Evolutionary conservation across 106 monocot genomes (phyloP).

Genomic region (Ottelia alismoides): DNA sequence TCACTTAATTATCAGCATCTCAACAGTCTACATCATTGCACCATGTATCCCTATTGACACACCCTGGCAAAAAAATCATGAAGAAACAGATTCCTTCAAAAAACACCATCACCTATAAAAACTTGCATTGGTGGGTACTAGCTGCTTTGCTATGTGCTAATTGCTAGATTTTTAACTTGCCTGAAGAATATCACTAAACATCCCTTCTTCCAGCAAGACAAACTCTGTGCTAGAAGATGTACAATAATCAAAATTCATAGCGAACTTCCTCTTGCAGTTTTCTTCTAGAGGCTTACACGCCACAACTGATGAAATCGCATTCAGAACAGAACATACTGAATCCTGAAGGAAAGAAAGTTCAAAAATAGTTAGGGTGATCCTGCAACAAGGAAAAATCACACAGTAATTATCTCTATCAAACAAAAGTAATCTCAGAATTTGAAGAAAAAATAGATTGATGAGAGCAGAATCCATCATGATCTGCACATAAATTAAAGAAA

Average conservation of each 20-base stretch:
- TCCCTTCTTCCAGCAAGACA: conserved; percentile 50
- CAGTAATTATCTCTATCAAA: too few relatives aligned
- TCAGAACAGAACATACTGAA: conserved; percentile 56
- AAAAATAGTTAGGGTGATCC: too few relatives aligned
- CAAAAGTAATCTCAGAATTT: too few relatives aligned
- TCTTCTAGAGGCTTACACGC: conserved; percentile 86
- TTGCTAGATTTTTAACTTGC: conserved; percentile 27
- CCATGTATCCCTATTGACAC: neutral
- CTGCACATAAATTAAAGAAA: too few relatives aligned
- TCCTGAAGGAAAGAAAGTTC: conserved; percentile 84
- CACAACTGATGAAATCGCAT: conserved; percentile 56
- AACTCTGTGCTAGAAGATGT: conserved; percentile 75
- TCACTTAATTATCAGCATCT: conserved; percentile 4
- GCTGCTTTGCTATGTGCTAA: neutral
- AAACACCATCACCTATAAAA: neutral
- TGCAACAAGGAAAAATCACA: too few relatives aligned
- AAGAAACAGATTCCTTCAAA: neutral
- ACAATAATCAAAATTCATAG: conserved; percentile 94
- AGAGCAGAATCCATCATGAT: too few relatives aligned
- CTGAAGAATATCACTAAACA: conserved; percentile 69
- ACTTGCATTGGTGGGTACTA: neutral
- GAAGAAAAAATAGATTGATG: too few relatives aligned
- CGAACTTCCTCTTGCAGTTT: conserved; percentile 60
- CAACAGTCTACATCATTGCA: conserved; percentile 8
- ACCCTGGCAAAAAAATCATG: too few relatives aligned